Percentiles rank a stretch among this genome's conserved stretches.
Evolutionary conservation across 2,329 filamentous ascomycete genomes (phyloP).

Genomic region (Colletotrichum australisinense): DNA sequence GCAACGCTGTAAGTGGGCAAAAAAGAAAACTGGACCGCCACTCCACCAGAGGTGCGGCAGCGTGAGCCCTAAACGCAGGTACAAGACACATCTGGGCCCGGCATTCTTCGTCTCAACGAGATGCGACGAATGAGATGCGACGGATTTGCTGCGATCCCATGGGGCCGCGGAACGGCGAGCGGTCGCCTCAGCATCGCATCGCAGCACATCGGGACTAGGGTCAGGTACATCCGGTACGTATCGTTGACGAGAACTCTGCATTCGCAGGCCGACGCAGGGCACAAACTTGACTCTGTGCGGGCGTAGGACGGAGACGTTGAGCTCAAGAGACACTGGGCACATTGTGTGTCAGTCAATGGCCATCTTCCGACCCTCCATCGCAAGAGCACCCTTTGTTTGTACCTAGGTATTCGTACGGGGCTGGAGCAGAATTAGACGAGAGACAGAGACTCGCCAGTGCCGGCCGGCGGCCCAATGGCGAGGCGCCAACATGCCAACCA

Average conservation of each 20-base stretch:
- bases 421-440: background rate
- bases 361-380: conserved; percentile 21
- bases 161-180: conserved; percentile 19
- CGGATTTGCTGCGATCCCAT: conserved; percentile 22
- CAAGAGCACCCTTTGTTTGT: conserved; percentile 7
- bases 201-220: conserved; percentile 23
- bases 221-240: conserved; percentile 27
- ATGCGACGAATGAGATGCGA: conserved; percentile 33
- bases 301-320: background rate
- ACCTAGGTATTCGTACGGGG: too few relatives aligned
- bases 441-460: conserved; percentile 15
- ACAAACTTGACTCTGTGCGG: background rate
- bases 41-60: conserved; percentile 21
- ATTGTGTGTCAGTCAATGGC: background rate
- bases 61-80: conserved; percentile 35
- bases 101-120: conserved; percentile 26
- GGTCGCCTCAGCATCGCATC: conserved; percentile 29
- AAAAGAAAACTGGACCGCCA: background rate
- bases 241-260: background rate
- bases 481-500: conserved; percentile 1
- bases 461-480: conserved; percentile 14
- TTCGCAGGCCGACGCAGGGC: background rate
- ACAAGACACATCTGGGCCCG: conserved; percentile 28
- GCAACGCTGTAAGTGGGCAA: background rate
- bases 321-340: background rate